A percentile compares a stretch with the other conserved stretches of the same genome.
Conservation (phyloP, 2,329 filamentous ascomycete genomes). For the Graphilbum sp. region DNA sequence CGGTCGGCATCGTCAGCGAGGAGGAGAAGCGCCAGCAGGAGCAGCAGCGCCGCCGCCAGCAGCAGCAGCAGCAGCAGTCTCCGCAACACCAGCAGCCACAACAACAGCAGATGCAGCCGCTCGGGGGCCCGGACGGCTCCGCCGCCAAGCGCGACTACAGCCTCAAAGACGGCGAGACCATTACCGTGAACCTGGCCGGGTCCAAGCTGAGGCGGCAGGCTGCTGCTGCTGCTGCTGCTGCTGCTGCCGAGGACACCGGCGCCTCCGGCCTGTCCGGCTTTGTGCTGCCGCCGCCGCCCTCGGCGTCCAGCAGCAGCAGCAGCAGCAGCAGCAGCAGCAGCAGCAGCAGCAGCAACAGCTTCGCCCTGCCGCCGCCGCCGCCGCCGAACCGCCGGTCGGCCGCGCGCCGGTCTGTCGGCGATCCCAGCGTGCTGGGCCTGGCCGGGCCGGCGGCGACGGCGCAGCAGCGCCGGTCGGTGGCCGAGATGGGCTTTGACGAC, state of each 20-base stretch:
- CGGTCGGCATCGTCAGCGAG: slow-evolving; percentile 41
- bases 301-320: no score
- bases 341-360: not conserved
- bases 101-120: slow-evolving; percentile 34
- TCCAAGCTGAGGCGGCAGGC: slow-evolving; percentile 15
- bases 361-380: slow-evolving; percentile 45
- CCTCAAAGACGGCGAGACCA: slow-evolving; percentile 79
- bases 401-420: slow-evolving; percentile 8
- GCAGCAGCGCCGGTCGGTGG: slow-evolving; percentile 31
- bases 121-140: no score
- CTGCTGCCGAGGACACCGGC: slow-evolving; percentile 5
- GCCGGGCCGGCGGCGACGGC: slow-evolving; percentile 15
- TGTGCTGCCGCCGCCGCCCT: slow-evolving; percentile 59
- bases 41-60: slow-evolving; percentile 23
- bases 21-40: slow-evolving; percentile 9
- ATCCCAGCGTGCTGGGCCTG: slow-evolving; percentile 4
- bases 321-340: no score
- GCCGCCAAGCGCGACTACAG: slow-evolving; percentile 58
- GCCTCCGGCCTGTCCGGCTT: slow-evolving; percentile 35
- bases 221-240: not conserved
- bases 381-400: slow-evolving; percentile 31
- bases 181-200: slow-evolving; percentile 59
- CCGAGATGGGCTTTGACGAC: slow-evolving; percentile 66
- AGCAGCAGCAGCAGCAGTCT: slow-evolving; percentile 27
- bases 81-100: slow-evolving; percentile 32